These are phyloP conservation scores for Aureobasidium uvarum DNA, from an alignment of 2,329 filamentous ascomycete genomes.

Conservation along the genomic window DNA sequence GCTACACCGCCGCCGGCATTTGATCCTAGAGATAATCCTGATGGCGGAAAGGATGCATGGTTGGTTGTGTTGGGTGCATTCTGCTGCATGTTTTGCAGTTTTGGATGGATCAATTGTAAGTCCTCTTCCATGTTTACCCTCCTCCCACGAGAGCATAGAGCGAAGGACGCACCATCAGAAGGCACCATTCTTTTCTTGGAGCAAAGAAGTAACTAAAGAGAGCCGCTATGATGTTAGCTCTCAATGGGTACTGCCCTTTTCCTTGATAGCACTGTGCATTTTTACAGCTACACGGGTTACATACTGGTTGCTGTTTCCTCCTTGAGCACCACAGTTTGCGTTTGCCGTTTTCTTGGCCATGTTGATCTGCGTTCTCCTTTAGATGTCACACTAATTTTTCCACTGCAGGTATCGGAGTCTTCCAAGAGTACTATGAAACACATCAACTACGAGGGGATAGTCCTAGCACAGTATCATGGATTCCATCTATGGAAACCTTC, in stretches of 20 bases:
- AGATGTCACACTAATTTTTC: background rate
- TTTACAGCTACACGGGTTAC: too few relatives aligned
- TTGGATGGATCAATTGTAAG: constrained; percentile 46
- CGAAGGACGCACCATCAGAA: too few relatives aligned
- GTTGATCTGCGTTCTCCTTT: too few relatives aligned
- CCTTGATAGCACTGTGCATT: too few relatives aligned
- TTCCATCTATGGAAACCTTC: constrained; percentile 47
- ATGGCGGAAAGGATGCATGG: constrained; percentile 48
- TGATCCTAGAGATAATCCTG: constrained; percentile 36
- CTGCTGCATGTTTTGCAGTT: constrained; percentile 41
- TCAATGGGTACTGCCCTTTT: too few relatives aligned
- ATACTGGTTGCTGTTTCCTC: constrained; percentile 18
- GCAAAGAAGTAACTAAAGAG: too few relatives aligned
- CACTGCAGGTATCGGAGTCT: constrained; percentile 42
- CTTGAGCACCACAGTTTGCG: background rate
- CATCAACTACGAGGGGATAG: constrained; percentile 44
- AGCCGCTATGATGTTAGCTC: too few relatives aligned
- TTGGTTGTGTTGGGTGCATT: constrained; percentile 41
- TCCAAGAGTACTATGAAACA: constrained; percentile 49
- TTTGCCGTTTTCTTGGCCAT: background rate
- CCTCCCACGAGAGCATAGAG: too few relatives aligned
- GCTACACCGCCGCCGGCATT: constrained; percentile 29
- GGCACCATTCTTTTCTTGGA: too few relatives aligned
- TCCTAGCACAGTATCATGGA: constrained; percentile 48
- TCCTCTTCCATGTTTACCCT: too few relatives aligned